Evolutionary conservation across 805 yeast genomes (phyloP).

Genomic region (Yamadazyma endophytica): DNA sequence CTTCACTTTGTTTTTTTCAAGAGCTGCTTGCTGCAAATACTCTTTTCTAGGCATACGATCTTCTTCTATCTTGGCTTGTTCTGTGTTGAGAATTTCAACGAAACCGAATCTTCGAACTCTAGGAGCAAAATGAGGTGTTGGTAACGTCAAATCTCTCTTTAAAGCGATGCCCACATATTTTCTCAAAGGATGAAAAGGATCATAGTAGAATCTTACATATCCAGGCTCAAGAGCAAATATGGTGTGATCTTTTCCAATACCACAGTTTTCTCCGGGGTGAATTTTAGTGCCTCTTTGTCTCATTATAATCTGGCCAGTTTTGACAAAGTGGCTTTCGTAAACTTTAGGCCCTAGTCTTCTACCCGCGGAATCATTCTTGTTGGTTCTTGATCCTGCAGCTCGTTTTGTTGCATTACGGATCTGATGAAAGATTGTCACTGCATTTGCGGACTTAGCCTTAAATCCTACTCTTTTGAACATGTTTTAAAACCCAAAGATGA

Average conservation of each 20-base stretch:
- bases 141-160: conserved; percentile 57
- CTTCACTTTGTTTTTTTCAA: conserved; percentile 40
- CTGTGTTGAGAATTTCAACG: conserved; percentile 45
- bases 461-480: no score
- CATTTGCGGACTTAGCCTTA: no score
- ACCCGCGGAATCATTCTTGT: conserved; percentile 93
- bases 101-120: conserved; percentile 81
- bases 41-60: conserved; percentile 66
- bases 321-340: conserved; percentile 72
- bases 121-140: conserved; percentile 90
- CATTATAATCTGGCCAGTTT: conserved; percentile 81
- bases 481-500: no score
- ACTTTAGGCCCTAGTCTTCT: conserved; percentile 89
- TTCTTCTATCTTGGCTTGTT: conserved; percentile 55
- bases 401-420: conserved; percentile 90
- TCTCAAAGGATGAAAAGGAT: conserved; percentile 94
- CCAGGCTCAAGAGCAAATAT: conserved; percentile 91
- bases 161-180: conserved; percentile 87
- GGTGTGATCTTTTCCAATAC: conserved; percentile 92
- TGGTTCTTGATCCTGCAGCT: conserved; percentile 93
- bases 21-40: conserved; percentile 49
- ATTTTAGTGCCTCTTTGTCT: conserved; percentile 94
- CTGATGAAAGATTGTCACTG: no score
- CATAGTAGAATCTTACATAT: conserved; percentile 81
- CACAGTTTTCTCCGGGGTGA: conserved; percentile 90